phyloP scores from a whole-genome alignment of 169 alveolate species.

The Cryptosporidium ubiquitum region DNA sequence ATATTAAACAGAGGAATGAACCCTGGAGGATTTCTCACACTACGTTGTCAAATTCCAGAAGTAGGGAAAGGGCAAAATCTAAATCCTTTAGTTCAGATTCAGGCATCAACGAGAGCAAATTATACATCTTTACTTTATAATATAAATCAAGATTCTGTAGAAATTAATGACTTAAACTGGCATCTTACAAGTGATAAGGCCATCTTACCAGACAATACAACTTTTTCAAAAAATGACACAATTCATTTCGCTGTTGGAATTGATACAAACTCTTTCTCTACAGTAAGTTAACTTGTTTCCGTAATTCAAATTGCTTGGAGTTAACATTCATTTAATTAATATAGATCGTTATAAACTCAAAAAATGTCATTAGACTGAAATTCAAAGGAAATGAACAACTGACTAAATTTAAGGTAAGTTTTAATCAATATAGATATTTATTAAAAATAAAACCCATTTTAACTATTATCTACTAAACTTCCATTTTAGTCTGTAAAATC shows the following conservation, averaged over 20 bases:
- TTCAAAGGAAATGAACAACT: constrained; percentile 38
- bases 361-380: constrained; percentile 18
- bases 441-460: not conserved
- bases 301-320: not conserved
- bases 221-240: constrained; percentile 40
- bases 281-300: constrained; percentile 29
- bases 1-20: constrained; percentile 52
- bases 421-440: too few species aligned
- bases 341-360: constrained; percentile 59
- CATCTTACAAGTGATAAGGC: constrained; percentile 14
- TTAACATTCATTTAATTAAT: not conserved
- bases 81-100: constrained; percentile 47
- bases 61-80: constrained; percentile 25
- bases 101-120: constrained; percentile 42
- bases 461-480: not conserved
- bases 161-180: constrained; percentile 53
- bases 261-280: constrained; percentile 38
- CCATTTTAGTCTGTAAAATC: constrained; percentile 37
- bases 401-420: constrained; percentile 30
- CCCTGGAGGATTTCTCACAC: constrained; percentile 50
- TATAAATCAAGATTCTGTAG: constrained; percentile 41
- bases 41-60: constrained; percentile 10
- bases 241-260: constrained; percentile 52
- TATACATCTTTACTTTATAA: constrained; percentile 27
- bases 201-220: constrained; percentile 15